Percentiles rank a stretch among this genome's conserved stretches.
phyloP scores from a whole-genome alignment of 23 red algal species.

The Gracilaria gracilis region DNA sequence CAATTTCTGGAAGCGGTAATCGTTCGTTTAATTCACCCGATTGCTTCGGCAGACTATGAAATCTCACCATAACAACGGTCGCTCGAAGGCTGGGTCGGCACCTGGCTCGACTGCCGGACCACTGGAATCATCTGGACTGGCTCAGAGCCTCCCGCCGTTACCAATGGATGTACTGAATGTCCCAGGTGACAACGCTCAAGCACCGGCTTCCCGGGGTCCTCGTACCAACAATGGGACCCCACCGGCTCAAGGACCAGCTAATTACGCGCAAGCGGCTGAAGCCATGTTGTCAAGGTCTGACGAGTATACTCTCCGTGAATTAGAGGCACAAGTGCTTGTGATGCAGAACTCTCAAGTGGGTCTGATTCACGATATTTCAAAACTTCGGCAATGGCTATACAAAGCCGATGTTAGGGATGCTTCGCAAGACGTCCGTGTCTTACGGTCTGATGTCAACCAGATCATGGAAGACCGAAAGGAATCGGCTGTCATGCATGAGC shows the following conservation, averaged over 20 bases:
- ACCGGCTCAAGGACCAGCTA: neutral
- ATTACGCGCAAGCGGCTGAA: neutral
- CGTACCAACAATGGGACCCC: neutral
- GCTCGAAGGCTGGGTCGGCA: neutral
- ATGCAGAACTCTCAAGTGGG: neutral
- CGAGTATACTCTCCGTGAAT: neutral
- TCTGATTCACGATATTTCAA: neutral
- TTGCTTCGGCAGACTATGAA: neutral
- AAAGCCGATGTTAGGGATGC: neutral
- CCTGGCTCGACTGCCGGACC: neutral
- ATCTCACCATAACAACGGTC: neutral
- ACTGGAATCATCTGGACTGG: neutral
- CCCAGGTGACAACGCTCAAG: neutral
- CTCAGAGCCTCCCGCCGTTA: neutral
- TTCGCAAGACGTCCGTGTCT: neutral
- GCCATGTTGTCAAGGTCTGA: neutral
- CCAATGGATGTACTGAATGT: neutral
- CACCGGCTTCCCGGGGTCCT: neutral
- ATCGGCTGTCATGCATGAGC: neutral
- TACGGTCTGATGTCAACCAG: neutral
- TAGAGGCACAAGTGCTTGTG: neutral
- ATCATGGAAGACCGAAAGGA: slow-evolving; percentile 1
- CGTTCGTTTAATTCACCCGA: neutral
- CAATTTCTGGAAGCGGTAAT: neutral
- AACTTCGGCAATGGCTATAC: neutral